Conservation (phyloP, 805 yeast species). For the Wickerhamomyces chambardii region DNA sequence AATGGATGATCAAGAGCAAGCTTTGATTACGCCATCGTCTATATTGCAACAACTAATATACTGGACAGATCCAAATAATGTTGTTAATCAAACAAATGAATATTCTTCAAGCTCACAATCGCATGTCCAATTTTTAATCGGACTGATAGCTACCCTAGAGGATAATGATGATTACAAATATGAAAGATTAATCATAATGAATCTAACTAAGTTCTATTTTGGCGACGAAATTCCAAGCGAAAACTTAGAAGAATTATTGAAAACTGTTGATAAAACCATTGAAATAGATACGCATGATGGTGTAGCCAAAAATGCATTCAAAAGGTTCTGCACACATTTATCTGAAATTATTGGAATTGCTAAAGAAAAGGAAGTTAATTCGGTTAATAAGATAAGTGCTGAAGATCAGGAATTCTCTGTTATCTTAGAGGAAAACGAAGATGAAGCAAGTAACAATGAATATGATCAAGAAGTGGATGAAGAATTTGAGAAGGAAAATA, state of each 20-base stretch:
- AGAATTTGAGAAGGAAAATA: conserved; percentile 13
- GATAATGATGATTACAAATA: conserved; percentile 38
- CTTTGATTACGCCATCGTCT: conserved; percentile 31
- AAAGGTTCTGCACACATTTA: conserved; percentile 18
- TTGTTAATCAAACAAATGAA: conserved; percentile 39
- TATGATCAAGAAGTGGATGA: conserved; percentile 10
- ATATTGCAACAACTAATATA: conserved; percentile 64
- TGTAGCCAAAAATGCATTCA: conserved; percentile 23
- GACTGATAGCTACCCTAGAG: conserved; percentile 41
- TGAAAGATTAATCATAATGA: conserved; percentile 43
- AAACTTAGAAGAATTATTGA: conserved; percentile 17
- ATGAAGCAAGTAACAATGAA: conserved; percentile 2
- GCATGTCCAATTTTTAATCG: conserved; percentile 49
- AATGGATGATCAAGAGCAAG: conserved; percentile 19
- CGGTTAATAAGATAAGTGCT: conserved; percentile 4
- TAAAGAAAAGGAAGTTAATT: conserved; percentile 7
- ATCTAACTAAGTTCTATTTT: conserved; percentile 39
- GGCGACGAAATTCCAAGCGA: conserved; percentile 21
- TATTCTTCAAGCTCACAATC: conserved; percentile 32
- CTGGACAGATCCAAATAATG: conserved; percentile 78
- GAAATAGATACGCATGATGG: conserved; percentile 23
- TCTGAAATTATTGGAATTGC: conserved; percentile 11
- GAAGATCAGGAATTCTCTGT: conserved; percentile 18
- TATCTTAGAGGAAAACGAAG: conserved; percentile 12
- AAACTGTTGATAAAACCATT: conserved; percentile 18